Evolutionary conservation across 108 stramenopile genomes (phyloP), one percentile per base, ranked within the genome.

Genomic region (Nannochloropsis salina): DNA sequence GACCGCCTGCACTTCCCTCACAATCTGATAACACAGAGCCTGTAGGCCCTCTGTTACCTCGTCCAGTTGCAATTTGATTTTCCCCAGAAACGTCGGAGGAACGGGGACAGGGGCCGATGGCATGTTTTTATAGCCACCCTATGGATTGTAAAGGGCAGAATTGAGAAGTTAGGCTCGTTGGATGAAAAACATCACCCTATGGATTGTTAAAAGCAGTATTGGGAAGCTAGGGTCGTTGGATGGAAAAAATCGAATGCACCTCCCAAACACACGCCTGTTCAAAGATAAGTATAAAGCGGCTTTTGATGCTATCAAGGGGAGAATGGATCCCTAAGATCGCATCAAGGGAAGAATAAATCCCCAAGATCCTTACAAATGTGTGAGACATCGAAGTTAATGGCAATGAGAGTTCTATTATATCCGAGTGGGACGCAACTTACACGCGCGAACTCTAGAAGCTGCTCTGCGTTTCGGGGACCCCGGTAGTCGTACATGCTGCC

Each of bases 401-500:
- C 0, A 31, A 31, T 31, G 31, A 31, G 31, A 31, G 31, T 31
- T 31, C 31, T 31, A 31, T 31, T 1, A 31, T 31, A 31, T 31
- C 31, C 31, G 31, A 31, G 6, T 41, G 31, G 12, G 81, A 42
- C 47, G 80, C 42, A 84, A 6, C 87, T 84, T 42, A 80, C 84
- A 81, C 42, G 47, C 84, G 84, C 88, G 42, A 79, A 93, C 6
- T 45, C 84, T 20, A 91, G 44, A 22, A 93, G 74, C 41, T 85
- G 86, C 40, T 89, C 88, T 81, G 88, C 74, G 51, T 86, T 88
- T 83, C 92, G 90, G 41, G 87, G 82, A 15, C 91, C 91, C 18
- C 41, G 6, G 91, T 91, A 93, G 86, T 91, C 90, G 88, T 83
- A 82, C 41, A 84, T 22, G 45, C 89, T 86, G 44, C 92, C 92